phyloP scores from a whole-genome alignment of 2,329 filamentous ascomycete genomes.

The Pyrenophora teres region DNA sequence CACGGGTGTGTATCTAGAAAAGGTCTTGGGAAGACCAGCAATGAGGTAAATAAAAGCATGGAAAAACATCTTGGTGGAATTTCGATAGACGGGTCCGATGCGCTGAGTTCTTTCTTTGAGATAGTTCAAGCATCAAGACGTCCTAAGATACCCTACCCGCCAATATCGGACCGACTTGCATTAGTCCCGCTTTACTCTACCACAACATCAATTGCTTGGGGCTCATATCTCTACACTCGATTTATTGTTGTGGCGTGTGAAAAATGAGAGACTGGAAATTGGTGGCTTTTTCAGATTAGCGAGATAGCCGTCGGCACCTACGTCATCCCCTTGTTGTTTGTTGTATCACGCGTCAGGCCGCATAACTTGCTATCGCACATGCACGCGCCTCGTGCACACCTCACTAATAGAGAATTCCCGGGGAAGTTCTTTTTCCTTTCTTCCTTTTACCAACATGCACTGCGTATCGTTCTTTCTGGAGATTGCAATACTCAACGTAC shows the following conservation, averaged over 20 bases:
- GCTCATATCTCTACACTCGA: not conserved
- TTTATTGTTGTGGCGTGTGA: not conserved
- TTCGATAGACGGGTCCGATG: too few relatives aligned
- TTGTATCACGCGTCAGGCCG: constrained; percentile 10
- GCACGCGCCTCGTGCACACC: constrained; percentile 4
- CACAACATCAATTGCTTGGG: not conserved
- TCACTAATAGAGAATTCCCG: not conserved
- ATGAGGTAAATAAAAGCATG: too few relatives aligned
- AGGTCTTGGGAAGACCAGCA: too few relatives aligned
- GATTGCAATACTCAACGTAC: not conserved
- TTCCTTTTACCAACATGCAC: not conserved
- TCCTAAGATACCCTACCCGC: too few relatives aligned
- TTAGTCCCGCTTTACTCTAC: not conserved
- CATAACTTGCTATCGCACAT: constrained; percentile 11
- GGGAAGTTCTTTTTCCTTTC: not conserved
- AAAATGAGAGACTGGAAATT: not conserved
- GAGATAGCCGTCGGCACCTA: not conserved
- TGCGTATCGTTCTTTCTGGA: not conserved
- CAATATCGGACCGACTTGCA: too few relatives aligned
- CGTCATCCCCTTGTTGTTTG: constrained; percentile 11
- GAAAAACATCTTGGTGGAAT: too few relatives aligned
- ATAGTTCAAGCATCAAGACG: too few relatives aligned
- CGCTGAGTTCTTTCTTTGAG: too few relatives aligned
- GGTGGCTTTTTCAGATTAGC: constrained; percentile 6
- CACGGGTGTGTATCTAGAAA: too few relatives aligned